Evolutionary conservation across 345 rosid genomes (phyloP).

Genomic region (Eucalyptus pauciflora): DNA sequence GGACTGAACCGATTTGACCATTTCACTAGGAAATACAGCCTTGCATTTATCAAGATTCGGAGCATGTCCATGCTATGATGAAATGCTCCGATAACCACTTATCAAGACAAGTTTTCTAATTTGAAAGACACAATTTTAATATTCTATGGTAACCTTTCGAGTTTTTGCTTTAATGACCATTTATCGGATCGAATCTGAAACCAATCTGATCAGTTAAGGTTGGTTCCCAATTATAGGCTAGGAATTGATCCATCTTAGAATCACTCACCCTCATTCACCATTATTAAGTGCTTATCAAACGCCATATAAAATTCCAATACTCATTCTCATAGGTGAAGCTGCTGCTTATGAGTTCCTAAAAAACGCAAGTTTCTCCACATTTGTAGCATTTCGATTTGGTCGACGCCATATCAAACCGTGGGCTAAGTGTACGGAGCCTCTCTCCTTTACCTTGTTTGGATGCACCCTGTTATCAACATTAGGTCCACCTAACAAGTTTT

Average conservation of each 20-base stretch:
- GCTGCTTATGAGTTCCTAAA: neutral
- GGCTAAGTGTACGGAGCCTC: neutral
- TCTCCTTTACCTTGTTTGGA: neutral
- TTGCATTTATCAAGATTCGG: neutral
- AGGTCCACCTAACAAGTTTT: neutral
- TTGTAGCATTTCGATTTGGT: neutral
- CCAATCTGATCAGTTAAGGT: accelerated
- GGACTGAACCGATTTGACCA: accelerated
- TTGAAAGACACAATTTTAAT: neutral
- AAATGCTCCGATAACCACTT: neutral
- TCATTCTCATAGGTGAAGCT: neutral
- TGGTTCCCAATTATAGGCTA: neutral
- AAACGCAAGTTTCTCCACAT: neutral
- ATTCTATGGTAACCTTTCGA: neutral
- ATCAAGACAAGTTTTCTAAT: neutral
- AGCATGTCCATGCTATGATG: neutral
- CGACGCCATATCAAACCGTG: neutral
- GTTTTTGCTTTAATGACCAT: neutral
- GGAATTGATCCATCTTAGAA: neutral
- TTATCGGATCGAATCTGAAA: accelerated
- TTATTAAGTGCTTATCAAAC: neutral
- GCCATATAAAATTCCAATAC: neutral
- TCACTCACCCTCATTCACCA: neutral
- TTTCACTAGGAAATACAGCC: no score
- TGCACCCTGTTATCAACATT: neutral